Percentiles rank a stretch among this genome's conserved stretches.
Evolutionary conservation across 208 protist species (phyloP).

Genomic region (Trypanosoma theileri): DNA sequence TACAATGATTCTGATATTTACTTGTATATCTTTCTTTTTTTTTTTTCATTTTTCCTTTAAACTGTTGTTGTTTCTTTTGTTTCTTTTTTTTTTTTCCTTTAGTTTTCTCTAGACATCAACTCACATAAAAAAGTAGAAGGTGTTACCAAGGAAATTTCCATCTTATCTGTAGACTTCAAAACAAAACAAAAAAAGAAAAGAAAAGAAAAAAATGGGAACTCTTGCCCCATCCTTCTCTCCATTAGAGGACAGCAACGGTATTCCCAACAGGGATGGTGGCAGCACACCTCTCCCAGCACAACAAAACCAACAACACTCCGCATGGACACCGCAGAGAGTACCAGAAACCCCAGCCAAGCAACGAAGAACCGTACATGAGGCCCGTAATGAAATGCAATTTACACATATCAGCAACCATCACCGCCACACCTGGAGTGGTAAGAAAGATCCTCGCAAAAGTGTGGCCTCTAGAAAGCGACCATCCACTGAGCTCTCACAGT

Average conservation of each 20-base stretch:
- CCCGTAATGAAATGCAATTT: conserved; percentile 3
- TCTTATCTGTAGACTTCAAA: too few species aligned
- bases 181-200: conserved; percentile 2
- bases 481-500: conserved; percentile 57
- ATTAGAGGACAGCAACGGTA: conserved; percentile 4
- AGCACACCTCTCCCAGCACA: conserved; percentile 9
- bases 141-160: too few species aligned
- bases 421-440: conserved; percentile 2
- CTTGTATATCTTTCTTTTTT: too few species aligned
- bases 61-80: too few species aligned
- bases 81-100: too few species aligned
- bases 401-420: conserved; percentile 8
- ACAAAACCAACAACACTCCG: conserved; percentile 4
- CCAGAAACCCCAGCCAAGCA: conserved; percentile 50
- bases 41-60: too few species aligned
- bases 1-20: too few species aligned
- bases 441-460: conserved; percentile 42
- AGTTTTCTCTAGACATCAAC: too few species aligned
- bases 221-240: conserved; percentile 8
- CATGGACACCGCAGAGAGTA: conserved; percentile 7
- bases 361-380: conserved; percentile 52
- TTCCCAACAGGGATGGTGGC: conserved; percentile 18
- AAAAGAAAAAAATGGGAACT: conserved; percentile 12
- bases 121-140: too few species aligned
- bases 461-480: conserved; percentile 54